phyloP scores from a whole-genome alignment of 176 grass and related monocot species.

The Oryza australiensis region DNA sequence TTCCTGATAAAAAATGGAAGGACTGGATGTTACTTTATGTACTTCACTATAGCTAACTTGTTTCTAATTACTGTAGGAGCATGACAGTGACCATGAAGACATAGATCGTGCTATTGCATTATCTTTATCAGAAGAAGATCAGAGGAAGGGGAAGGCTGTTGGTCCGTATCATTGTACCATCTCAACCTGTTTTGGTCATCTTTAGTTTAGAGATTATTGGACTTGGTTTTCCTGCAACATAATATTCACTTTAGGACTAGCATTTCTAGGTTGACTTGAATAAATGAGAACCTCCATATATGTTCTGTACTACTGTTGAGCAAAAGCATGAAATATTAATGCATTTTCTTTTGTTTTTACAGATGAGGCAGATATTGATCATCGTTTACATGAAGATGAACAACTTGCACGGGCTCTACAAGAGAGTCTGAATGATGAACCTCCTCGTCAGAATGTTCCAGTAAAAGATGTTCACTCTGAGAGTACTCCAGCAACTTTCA shows the following conservation, averaged over 20 bases:
- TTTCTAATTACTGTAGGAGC: conserved; percentile 33
- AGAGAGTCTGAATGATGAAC: conserved; percentile 77
- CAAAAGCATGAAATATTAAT: conserved; percentile 16
- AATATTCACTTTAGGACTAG: conserved; percentile 18
- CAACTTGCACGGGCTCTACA: conserved; percentile 78
- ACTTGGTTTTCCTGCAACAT: conserved; percentile 1
- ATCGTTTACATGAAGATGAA: conserved; percentile 73
- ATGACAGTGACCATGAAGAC: conserved; percentile 59
- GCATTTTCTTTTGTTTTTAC: conserved; percentile 30
- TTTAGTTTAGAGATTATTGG: not conserved
- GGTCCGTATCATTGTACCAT: conserved; percentile 55
- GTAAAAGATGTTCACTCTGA: conserved; percentile 33
- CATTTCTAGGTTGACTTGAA: conserved; percentile 20
- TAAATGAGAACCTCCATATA: conserved; percentile 15
- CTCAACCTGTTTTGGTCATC: not conserved
- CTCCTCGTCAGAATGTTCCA: conserved; percentile 47
- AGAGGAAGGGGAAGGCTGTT: conserved; percentile 66
- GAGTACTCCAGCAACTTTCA: conserved; percentile 45
- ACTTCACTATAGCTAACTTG: conserved; percentile 37
- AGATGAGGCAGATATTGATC: conserved; percentile 35
- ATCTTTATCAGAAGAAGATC: conserved; percentile 77
- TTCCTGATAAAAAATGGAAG: conserved; percentile 9
- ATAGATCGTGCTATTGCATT: conserved; percentile 89
- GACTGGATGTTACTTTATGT: conserved; percentile 12
- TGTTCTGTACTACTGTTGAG: not conserved